Percentiles rank a stretch among this genome's conserved stretches.
phyloP scores from a whole-genome alignment of 2,329 filamentous ascomycete genomes.

The Westerdykella aurantiaca region DNA sequence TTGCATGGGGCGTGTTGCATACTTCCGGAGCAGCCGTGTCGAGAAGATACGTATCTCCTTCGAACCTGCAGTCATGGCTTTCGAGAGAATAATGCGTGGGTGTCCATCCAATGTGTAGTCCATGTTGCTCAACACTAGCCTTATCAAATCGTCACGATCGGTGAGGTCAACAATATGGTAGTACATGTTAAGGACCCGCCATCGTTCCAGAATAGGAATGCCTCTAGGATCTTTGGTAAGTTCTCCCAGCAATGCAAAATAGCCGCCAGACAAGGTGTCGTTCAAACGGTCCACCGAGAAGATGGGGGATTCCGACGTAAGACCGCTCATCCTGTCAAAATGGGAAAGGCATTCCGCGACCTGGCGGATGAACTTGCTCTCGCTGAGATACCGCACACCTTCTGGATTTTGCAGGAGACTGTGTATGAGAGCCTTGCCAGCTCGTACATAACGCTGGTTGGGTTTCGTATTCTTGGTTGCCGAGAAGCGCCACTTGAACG shows the following conservation, averaged over 20 bases:
- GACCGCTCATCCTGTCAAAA: conserved; percentile 72
- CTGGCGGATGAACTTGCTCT: conserved; percentile 89
- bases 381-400: conserved; percentile 75
- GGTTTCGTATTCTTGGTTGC: conserved; percentile 84
- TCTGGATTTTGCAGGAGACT: conserved; percentile 80
- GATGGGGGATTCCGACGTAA: conserved; percentile 76
- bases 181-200: conserved; percentile 99
- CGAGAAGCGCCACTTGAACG: conserved; percentile 94
- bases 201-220: conserved; percentile 83
- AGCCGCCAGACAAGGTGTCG: conserved; percentile 84
- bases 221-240: conserved; percentile 78
- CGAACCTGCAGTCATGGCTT: conserved; percentile 83
- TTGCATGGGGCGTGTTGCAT: conserved; percentile 59
- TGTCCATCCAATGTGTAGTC: conserved; percentile 84
- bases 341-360: conserved; percentile 94
- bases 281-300: conserved; percentile 80
- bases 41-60: conserved; percentile 88
- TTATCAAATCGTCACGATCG: conserved; percentile 85
- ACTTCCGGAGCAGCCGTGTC: conserved; percentile 80
- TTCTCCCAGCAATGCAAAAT: conserved; percentile 87
- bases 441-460: conserved; percentile 88
- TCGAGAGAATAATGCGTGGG: conserved; percentile 84
- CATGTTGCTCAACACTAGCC: conserved; percentile 80
- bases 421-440: conserved; percentile 82
- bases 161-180: conserved; percentile 94